Conservation (phyloP, 805 yeast species). For the Schwanniomyces occidentalis region DNA sequence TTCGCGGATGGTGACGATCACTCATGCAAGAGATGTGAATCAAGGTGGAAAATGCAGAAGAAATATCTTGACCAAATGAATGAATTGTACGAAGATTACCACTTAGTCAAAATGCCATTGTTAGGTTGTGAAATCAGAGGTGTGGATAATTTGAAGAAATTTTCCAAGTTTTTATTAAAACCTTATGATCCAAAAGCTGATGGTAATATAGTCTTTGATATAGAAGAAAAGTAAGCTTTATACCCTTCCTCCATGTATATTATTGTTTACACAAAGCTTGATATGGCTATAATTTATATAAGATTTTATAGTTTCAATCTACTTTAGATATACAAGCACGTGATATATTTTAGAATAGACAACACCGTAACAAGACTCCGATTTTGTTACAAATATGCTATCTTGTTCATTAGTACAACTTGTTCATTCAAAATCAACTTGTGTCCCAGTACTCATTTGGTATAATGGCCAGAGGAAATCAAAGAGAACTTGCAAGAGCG, state of each 20-base stretch:
- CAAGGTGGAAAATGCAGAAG: slow-evolving; percentile 94
- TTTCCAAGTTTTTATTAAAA: slow-evolving; percentile 75
- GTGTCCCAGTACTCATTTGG: no score
- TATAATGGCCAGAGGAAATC: slow-evolving; percentile 94
- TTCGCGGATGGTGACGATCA: slow-evolving; percentile 78
- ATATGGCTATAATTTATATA: no score
- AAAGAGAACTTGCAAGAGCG: slow-evolving; percentile 90
- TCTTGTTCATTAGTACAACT: no score
- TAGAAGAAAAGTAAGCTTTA: slow-evolving; percentile 53
- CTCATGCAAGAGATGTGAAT: slow-evolving; percentile 82
- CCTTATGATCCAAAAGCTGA: slow-evolving; percentile 75
- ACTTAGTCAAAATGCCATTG: slow-evolving; percentile 92
- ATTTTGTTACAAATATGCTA: no score
- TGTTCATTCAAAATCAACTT: no score
- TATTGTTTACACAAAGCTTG: no score
- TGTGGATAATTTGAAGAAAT: slow-evolving; percentile 75
- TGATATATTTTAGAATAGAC: no score
- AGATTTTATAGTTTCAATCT: no score
- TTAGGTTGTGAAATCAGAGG: slow-evolving; percentile 96
- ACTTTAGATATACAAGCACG: no score
- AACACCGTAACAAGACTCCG: no score
- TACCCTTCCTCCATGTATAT: no score
- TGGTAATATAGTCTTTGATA: slow-evolving; percentile 50
- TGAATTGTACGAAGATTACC: slow-evolving; percentile 96
- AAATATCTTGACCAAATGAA: slow-evolving; percentile 94